phyloP scores from a whole-genome alignment of 495 filamentous ascomycete species.

The Clohesyomyces aquaticus region DNA sequence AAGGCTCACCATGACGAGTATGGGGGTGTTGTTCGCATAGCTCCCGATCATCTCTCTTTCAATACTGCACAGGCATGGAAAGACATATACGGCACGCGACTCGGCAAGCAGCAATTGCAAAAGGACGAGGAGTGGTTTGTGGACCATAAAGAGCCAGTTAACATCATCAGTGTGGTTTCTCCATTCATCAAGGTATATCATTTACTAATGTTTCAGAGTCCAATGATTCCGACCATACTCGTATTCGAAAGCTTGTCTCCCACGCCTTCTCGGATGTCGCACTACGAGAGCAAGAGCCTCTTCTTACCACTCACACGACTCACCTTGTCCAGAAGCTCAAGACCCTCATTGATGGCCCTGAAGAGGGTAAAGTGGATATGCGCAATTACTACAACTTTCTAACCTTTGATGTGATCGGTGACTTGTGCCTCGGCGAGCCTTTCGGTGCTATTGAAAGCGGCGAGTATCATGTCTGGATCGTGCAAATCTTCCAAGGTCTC shows the following conservation, averaged over 20 bases:
- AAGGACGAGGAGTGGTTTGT: too few relatives aligned
- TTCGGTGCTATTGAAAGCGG: slow-evolving; percentile 18
- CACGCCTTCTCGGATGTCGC: slow-evolving; percentile 29
- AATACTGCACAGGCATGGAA: slow-evolving; percentile 16
- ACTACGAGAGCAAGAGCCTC: slow-evolving; percentile 18
- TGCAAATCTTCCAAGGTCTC: slow-evolving; percentile 14
- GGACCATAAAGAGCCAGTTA: too few relatives aligned
- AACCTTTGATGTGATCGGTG: slow-evolving; percentile 29
- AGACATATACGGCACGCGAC: too few relatives aligned
- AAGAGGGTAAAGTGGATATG: too few relatives aligned
- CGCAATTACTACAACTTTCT: slow-evolving; percentile 23
- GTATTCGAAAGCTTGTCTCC: slow-evolving; percentile 10
- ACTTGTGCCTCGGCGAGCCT: slow-evolving; percentile 24
- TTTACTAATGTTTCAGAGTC: slow-evolving; percentile 6
- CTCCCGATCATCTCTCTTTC: slow-evolving; percentile 12
- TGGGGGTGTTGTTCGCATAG: slow-evolving; percentile 19
- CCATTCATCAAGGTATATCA: background rate
- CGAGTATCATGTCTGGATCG: slow-evolving; percentile 24
- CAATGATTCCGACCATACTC: slow-evolving; percentile 22
- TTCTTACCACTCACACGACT: slow-evolving; percentile 4
- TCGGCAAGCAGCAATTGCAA: slow-evolving; percentile 11
- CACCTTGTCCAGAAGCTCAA: slow-evolving; percentile 7
- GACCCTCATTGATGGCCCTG: background rate
- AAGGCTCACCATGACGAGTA: slow-evolving; percentile 33
- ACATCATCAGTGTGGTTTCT: slow-evolving; percentile 10